phyloP scores from a whole-genome alignment of 1,139 yeast species.

The Candida labiduridarum region DNA sequence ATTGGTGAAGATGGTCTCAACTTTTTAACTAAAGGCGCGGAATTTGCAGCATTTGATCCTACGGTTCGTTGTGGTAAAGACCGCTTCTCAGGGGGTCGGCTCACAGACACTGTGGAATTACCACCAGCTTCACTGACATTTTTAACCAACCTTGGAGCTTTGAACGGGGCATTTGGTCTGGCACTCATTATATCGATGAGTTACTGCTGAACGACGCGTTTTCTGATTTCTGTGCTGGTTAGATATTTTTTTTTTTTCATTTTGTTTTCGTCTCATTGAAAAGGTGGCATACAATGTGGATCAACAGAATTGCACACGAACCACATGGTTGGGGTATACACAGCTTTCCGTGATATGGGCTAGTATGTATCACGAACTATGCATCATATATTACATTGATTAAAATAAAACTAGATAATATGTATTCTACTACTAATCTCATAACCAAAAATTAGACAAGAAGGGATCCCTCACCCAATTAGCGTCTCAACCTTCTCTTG shows the following conservation, averaged over 20 bases:
- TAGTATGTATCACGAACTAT: background rate
- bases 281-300: background rate
- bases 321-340: background rate
- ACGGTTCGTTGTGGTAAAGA: background rate
- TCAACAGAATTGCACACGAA: background rate
- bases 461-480: background rate
- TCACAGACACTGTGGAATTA: background rate
- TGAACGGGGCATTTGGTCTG: constrained; percentile 36
- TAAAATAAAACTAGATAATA: background rate
- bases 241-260: background rate
- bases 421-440: background rate
- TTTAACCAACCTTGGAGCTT: constrained; percentile 32
- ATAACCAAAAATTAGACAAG: background rate
- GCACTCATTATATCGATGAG: constrained; percentile 11
- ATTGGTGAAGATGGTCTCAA: constrained; percentile 1
- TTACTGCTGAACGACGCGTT: constrained; percentile 1
- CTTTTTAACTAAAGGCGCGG: constrained; percentile 2
- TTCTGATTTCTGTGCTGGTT: background rate
- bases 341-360: background rate
- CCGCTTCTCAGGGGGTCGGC: background rate
- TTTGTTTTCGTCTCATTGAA: background rate
- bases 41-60: constrained; percentile 1
- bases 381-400: background rate
- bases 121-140: background rate
- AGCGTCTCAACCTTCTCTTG: background rate